Conservation (phyloP, 306 rosid species). For the Quercus robur region DNA sequence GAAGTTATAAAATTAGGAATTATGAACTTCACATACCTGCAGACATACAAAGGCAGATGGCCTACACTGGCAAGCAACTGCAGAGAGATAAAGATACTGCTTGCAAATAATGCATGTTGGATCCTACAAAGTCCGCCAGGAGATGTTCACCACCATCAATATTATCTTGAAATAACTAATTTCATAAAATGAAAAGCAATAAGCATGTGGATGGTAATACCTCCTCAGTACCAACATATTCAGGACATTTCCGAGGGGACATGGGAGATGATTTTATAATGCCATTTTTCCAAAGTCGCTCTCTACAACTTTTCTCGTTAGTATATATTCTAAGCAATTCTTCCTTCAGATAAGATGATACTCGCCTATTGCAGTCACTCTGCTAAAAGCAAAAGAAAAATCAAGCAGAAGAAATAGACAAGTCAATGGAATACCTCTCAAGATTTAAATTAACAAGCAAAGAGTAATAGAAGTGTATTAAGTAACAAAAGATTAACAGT, state of each 20-base stretch:
- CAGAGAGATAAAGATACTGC: constrained; percentile 93
- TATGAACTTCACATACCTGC: constrained; percentile 57
- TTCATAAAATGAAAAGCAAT: constrained; percentile 5
- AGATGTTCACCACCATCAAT: constrained; percentile 15
- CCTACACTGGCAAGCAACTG: constrained; percentile 79
- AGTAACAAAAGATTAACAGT: not conserved
- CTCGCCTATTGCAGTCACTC: constrained; percentile 59
- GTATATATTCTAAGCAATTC: constrained; percentile 62
- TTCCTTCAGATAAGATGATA: constrained; percentile 64
- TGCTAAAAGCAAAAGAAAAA: constrained; percentile 39
- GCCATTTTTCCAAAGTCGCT: constrained; percentile 88
- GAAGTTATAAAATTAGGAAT: constrained; percentile 7
- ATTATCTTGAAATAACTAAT: constrained; percentile 17
- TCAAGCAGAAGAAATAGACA: constrained; percentile 18
- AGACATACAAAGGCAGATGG: constrained; percentile 82
- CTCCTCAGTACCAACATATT: constrained; percentile 88
- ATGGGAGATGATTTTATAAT: constrained; percentile 63
- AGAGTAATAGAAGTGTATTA: not conserved
- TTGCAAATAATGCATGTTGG: constrained; percentile 86
- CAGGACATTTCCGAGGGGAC: constrained; percentile 69
- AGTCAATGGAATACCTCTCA: not conserved
- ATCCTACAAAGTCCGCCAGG: constrained; percentile 56
- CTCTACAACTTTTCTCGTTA: constrained; percentile 82
- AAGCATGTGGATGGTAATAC: constrained; percentile 20
- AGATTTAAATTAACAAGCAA: not conserved